Evolutionary conservation across 495 filamentous ascomycete genomes (phyloP).

Genomic region (Tuber borchii): DNA sequence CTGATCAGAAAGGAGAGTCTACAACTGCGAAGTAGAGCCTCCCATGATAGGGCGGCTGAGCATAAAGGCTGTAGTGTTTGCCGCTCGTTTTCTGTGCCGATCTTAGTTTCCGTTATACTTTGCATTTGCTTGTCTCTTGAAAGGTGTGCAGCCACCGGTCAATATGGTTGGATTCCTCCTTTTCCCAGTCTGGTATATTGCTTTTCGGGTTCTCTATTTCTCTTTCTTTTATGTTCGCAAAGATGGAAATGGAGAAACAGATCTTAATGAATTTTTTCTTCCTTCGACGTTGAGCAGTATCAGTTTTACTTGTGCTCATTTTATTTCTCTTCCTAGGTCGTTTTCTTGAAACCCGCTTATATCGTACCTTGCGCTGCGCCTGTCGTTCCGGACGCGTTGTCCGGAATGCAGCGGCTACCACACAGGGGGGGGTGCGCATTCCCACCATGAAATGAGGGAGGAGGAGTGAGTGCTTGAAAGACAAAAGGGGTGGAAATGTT

Average conservation of each 20-base stretch:
- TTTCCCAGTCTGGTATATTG: not conserved
- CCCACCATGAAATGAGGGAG: too few relatives aligned
- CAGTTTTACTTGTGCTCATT: slow-evolving; percentile 13
- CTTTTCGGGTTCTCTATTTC: not conserved
- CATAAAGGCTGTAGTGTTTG: not conserved
- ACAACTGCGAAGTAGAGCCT: not conserved
- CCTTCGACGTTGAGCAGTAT: slow-evolving; percentile 6
- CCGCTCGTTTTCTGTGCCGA: not conserved
- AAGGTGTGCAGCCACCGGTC: not conserved
- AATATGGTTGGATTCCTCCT: not conserved
- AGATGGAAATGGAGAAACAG: slow-evolving; percentile 6
- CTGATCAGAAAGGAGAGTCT: not conserved
- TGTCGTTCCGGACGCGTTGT: too few relatives aligned
- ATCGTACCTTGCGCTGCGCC: too few relatives aligned
- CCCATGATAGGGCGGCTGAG: not conserved
- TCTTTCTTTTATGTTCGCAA: not conserved
- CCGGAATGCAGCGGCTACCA: too few relatives aligned
- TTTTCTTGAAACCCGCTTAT: too few relatives aligned
- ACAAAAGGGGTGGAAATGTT: too few relatives aligned
- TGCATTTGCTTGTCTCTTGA: not conserved
- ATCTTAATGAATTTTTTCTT: slow-evolving; percentile 6
- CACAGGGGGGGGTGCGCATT: too few relatives aligned
- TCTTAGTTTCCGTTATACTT: not conserved
- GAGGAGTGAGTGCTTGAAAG: too few relatives aligned
- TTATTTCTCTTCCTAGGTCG: too few relatives aligned